Base-by-base conservation (phyloP, 352 stramenopile species). In the Globisporangium middletonii region DNA sequence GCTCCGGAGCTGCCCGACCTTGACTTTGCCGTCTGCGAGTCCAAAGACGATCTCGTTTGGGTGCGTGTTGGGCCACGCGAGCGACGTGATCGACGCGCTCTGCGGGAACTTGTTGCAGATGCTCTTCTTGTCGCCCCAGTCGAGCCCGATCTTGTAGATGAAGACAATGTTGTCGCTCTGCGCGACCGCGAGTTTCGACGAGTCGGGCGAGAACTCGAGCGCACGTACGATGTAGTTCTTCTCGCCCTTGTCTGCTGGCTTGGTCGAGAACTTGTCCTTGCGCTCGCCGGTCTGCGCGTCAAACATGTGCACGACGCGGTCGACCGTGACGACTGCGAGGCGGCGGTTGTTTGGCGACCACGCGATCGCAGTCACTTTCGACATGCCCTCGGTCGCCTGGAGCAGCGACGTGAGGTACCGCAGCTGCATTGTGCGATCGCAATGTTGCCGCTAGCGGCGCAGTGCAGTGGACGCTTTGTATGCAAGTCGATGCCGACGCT, bases 101-200 rank as follows among this genome's bases (percentile, higher is more conserved):
- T 96, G 88, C 4, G 75, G 68, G 59, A 98, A 98, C 70, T 98
- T 98, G 78, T 98, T 98, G 73, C 92, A 97, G 47, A 98, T 98
- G 68, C 77, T 96, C 68, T 98, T 98, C 69, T 98, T 98, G 67
- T 98, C 93, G 15, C 85, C 85, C 88, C 89, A 98, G 35, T 97
- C 92, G 27, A 96, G 57, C 0, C 93, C 88, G 48, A 97, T 88
- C 71, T 98, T 98, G 75, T 98, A 98, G 52, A 98, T 92, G 65
- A 98, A 98, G 6, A 98, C 87, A 57, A 98, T 98, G 71, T 97
- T 97, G 77, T 98, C 94, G 64, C 78, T 96, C 72, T 98, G 94
- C 1, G 94, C 94, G n/a, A 98, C 84, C 27, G 94, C 94, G 35
- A 98, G 86, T 67, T 97, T 97, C 66, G 84, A 86, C 42, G 84